Base-by-base conservation (phyloP, 257 asterid species). In the Gynochthodes officinalis region DNA sequence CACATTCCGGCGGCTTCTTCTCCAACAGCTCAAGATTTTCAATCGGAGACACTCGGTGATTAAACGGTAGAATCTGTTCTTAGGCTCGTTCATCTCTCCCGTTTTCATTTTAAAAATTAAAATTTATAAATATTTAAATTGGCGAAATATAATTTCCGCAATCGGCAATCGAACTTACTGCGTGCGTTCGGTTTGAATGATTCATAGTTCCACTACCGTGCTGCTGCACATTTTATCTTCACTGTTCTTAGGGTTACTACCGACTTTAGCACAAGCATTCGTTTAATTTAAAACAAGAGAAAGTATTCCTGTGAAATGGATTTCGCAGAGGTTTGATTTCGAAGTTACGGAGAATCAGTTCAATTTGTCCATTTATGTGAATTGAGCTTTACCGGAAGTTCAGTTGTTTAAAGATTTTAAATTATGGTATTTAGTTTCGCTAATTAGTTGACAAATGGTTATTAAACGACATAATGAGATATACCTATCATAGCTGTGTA, bases 161-260 rank as follows among this genome's bases (percentile, higher is more conserved):
- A 21, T 13, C 19, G 39, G 33, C 8, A 59, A 13, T 18, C 5
- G 23, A 4, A 9, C 9, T 57, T 67, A 4, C 9, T 42, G 37
- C 21, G 7, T n/a, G 5, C 19, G 12, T 44, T 57, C n/a, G 30
- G 37, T 1, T 27, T 19, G 5, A 3, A 55, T 4, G 32, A 55
- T 37, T 35, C 4, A 28, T 4, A 11, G 0, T 4, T 40, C 7
- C 48, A 49, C 43, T 44, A 1, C 21, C n/a, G n/a, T n/a, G n/a
- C 33, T 14, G 46, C 50, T 21, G 52, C 10, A 3, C 19, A 28
- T 30, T 55, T 42, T 21, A 37, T 64, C 12, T n/a, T 42, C 40
- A 57, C 27, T 30, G 73, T 44, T 54, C 32, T 54, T 66, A 66
- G 73, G 73, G 68, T 43, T 74, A 55, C 30, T 52, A 25, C 39